Evolutionary conservation across 805 yeast genomes (phyloP).

Genomic region (Torulaspora gathmanii): DNA sequence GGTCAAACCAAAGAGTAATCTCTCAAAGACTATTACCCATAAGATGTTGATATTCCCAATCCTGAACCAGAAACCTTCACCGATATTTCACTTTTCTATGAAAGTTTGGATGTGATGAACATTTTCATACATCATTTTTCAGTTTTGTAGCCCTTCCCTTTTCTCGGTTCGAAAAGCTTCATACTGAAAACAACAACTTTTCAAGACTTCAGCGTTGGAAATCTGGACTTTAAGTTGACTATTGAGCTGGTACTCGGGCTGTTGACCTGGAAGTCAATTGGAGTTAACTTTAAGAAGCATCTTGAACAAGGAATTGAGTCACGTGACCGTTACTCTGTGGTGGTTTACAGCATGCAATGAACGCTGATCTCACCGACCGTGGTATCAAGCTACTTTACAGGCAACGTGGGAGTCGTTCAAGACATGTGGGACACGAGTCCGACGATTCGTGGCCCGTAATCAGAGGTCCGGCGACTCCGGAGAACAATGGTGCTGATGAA

Average conservation of each 20-base stretch:
- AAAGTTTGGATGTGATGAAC: background rate
- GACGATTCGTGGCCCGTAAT: constrained; percentile 21
- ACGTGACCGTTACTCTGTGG: background rate
- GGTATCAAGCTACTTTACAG: constrained; percentile 29
- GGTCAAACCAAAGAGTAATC: background rate
- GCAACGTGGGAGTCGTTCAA: constrained; percentile 32
- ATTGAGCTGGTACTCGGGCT: too few relatives aligned
- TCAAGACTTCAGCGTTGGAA: too few relatives aligned
- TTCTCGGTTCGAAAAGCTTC: constrained; percentile 2
- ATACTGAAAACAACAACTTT: background rate
- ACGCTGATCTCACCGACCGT: constrained; percentile 20
- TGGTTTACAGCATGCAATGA: constrained; percentile 2
- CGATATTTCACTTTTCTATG: background rate
- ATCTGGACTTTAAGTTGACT: background rate
- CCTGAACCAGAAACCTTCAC: background rate
- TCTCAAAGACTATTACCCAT: constrained; percentile 2
- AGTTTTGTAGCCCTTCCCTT: constrained; percentile 4
- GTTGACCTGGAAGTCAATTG: background rate
- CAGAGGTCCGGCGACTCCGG: constrained; percentile 5
- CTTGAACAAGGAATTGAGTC: background rate
- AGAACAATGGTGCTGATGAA: constrained; percentile 1
- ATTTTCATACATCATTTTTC: background rate
- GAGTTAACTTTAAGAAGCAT: background rate
- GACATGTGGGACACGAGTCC: constrained; percentile 21
- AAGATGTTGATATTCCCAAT: background rate